Evolutionary conservation across 2,329 filamentous ascomycete species (phyloP).

Genomic region (Pseudocercospora musae): DNA sequence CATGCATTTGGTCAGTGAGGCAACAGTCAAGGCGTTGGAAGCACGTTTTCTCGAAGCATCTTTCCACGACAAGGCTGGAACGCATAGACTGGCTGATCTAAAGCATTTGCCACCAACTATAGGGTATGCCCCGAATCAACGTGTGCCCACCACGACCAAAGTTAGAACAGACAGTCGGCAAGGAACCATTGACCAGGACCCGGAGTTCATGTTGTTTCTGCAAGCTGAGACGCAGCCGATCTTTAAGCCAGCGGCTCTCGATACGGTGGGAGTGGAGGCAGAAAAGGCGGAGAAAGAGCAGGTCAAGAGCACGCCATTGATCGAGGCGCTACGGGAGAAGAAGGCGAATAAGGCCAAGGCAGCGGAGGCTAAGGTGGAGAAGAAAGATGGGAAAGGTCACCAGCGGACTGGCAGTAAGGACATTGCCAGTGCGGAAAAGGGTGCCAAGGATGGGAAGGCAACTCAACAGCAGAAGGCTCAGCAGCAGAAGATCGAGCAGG

Average conservation of each 20-base stretch:
- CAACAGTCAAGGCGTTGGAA: constrained; percentile 64
- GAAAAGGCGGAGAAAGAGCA: constrained; percentile 56
- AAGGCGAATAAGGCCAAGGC: constrained; percentile 37
- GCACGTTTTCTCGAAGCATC: constrained; percentile 64
- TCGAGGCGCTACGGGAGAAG: constrained; percentile 78
- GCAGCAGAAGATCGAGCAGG: constrained; percentile 30
- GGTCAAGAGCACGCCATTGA: constrained; percentile 78
- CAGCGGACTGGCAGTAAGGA: constrained; percentile 35
- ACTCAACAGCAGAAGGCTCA: constrained; percentile 24
- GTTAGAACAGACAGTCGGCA: constrained; percentile 77
- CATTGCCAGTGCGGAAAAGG: constrained; percentile 36
- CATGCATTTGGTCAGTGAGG: constrained; percentile 71
- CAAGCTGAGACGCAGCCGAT: constrained; percentile 77
- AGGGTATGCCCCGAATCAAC: constrained; percentile 80
- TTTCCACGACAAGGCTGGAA: constrained; percentile 81
- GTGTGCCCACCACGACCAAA: constrained; percentile 67
- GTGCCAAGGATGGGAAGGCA: constrained; percentile 33
- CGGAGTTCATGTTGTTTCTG: constrained; percentile 91
- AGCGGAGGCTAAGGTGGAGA: constrained; percentile 31
- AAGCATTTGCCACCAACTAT: constrained; percentile 70
- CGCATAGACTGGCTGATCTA: constrained; percentile 67
- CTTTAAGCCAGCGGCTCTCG: constrained; percentile 50
- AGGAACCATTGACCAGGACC: constrained; percentile 93
- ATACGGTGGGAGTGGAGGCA: constrained; percentile 48
- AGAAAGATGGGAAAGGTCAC: constrained; percentile 33